Percentiles rank a stretch among this genome's conserved stretches.
Evolutionary conservation across 208 protist genomes (phyloP).

Genomic region (Acanthamoeba lenticulata): DNA sequence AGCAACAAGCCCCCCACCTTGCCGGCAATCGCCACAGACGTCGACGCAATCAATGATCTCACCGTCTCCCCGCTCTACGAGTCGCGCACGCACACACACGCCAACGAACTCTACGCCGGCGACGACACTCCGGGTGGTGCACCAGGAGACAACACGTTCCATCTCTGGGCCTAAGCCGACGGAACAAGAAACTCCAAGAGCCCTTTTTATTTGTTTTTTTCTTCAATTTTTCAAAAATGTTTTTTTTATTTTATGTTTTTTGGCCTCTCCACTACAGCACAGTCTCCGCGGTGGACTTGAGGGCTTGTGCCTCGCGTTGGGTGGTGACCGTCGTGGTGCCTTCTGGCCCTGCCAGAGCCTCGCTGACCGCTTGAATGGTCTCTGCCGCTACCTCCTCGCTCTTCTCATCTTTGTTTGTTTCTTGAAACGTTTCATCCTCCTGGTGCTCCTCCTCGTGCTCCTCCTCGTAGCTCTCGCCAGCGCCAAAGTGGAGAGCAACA

Average conservation of each 20-base stretch:
- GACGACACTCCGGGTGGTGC: not conserved
- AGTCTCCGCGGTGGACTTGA: not conserved
- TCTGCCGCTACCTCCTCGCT: not conserved
- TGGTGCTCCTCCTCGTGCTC: not conserved
- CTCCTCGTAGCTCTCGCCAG: not conserved
- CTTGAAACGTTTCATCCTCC: not conserved
- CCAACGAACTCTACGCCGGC: slow-evolving; percentile 5
- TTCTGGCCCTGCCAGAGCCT: not conserved
- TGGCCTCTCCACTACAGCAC: not conserved
- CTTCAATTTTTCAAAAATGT: not conserved
- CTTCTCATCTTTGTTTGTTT: not conserved
- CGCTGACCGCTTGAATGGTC: not conserved
- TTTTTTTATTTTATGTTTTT: not conserved
- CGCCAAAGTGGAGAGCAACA: slow-evolving; percentile 45
- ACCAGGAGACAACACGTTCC: too few species aligned
- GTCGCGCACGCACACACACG: not conserved
- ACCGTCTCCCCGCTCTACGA: slow-evolving; percentile 17
- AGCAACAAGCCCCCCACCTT: not conserved
- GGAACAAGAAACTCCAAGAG: too few species aligned
- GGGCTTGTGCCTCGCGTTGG: not conserved
- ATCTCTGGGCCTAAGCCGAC: too few species aligned
- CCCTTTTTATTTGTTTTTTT: too few species aligned
- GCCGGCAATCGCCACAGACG: not conserved
- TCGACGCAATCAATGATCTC: not conserved
- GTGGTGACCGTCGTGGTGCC: not conserved